Base-by-base conservation (phyloP, 2,329 filamentous ascomycete species). In the Trichophyton schoenleinii region DNA sequence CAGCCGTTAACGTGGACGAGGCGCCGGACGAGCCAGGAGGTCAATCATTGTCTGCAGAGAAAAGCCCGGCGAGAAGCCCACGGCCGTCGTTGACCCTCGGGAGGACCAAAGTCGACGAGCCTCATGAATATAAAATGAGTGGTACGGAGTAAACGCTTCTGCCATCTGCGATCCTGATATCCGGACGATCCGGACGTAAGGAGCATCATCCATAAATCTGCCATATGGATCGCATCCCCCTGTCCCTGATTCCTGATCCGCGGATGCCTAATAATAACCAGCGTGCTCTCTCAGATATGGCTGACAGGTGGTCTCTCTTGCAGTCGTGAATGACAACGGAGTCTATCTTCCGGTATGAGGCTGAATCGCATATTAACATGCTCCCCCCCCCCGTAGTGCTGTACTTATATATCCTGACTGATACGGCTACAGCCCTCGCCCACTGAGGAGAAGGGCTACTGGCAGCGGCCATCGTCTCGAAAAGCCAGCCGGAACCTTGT, bases 311-410 rank as follows among this genome's bases (percentile, higher is more conserved):
- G 68, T 70, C 72, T 65, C 71, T 41, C 22, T 64, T 67, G 52
- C 72, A 96, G 92, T 96, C 66, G 94, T 97, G 73, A 95, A 95
- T 72, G 91, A 95, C 75, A 95, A 88, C 73, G 92, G 92, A 67
- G 88, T 96, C 64, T 97, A 95, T 77, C 83, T 97, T 67, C 92
- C 92, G 68, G 90, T 94, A 85, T 75, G 83, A 48, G 60, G 11
- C 52, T 61, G 69, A 66, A 72, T 15, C 3, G 28, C 28, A 31
- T 31, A 6, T 6, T 22, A 22, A 31, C 28, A 31, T 31, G 6
- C 28, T 31, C 28, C 6, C 28, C 18, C 18, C 18, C 22, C 22
- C 22, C 22, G 28, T 31, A 31, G 6, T 31, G 28, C 11, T 7
- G 41, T 60, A 18, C 18, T 1, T 18, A 18, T 18, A 58, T 52